Base-by-base conservation (phyloP, 2,329 filamentous ascomycete species). In the Claviceps pazoutovae region DNA sequence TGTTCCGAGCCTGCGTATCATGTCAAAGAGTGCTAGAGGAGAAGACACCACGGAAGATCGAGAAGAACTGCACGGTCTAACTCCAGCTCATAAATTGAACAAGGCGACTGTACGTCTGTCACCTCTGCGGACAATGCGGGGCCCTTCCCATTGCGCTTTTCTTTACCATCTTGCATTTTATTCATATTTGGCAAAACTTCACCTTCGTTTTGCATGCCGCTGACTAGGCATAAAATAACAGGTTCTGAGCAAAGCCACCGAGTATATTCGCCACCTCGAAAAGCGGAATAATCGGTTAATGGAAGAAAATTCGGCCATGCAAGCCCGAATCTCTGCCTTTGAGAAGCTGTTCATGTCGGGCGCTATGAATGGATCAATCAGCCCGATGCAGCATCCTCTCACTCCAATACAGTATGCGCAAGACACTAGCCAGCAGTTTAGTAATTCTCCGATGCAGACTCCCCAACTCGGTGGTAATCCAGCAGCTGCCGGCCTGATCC, bases 191-290 rank as follows among this genome's bases (percentile, higher is more conserved):
- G 14, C n/a, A 17, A n/a, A 19, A 6, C 2, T 14, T 11, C n/a
- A 19, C 5, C 16, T 2, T 34, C 19, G 45, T n/a, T 0, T 17
- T 6, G 11, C 30, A 14, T 2, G 16, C 6, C 26, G n/a, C 51
- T 50, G 41, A 53, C 38, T 11, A 37, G 14, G 48, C 36, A 34
- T 16, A 37, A n/a, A 56, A 38, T 11, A 11, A 11, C 45, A 81
- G 76, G 78, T 97, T 49, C 71, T 97, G 44, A 90, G 88, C 57
- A 97, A 97, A 67, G 91, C 91, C 2, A 96, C 91, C 5, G 91
- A 97, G 65, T 97, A 97, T 60, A 97, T 97, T 58, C 80, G 84
- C 39, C 90, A 97, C 68, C 72, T 97, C 1, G 91, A 97, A 67
- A 94, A 94, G 70, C 82, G 89, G 13, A 95, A 95, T 60, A 86